Conservation (phyloP, 805 yeast genomes). For the Candida anglica region DNA sequence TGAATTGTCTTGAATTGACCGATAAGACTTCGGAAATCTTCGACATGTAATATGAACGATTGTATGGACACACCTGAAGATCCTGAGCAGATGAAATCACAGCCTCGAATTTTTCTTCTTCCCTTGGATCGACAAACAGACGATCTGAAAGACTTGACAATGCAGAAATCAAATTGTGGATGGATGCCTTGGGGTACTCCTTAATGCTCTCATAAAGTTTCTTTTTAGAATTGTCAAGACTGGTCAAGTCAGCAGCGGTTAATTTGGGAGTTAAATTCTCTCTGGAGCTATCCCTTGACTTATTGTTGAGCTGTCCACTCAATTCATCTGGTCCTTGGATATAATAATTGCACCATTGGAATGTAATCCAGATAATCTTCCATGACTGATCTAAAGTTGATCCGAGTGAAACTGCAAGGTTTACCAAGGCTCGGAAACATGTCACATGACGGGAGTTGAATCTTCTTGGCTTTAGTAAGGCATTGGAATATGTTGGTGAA, state of each 20-base stretch:
- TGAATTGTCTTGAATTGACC: slow-evolving; percentile 49
- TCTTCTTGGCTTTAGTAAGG: slow-evolving; percentile 31
- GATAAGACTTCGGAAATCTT: slow-evolving; percentile 50
- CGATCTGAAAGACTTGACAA: slow-evolving; percentile 40
- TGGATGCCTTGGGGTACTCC: slow-evolving; percentile 50
- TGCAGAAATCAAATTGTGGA: slow-evolving; percentile 43
- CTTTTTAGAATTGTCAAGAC: slow-evolving; percentile 53
- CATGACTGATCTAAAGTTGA: slow-evolving; percentile 65
- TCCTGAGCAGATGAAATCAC: slow-evolving; percentile 5
- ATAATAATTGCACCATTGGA: slow-evolving; percentile 77
- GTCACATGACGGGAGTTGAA: slow-evolving; percentile 67
- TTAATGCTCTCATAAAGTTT: slow-evolving; percentile 62
- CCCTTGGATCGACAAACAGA: slow-evolving; percentile 7
- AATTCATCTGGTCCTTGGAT: slow-evolving; percentile 51
- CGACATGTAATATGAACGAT: slow-evolving; percentile 51
- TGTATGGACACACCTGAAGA: slow-evolving; percentile 45
- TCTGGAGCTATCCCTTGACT: slow-evolving; percentile 28
- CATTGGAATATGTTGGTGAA: not conserved
- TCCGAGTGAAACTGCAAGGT: slow-evolving; percentile 80
- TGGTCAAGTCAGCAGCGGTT: slow-evolving; percentile 41
- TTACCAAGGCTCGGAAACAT: slow-evolving; percentile 73
- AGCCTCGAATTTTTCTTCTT: slow-evolving; percentile 1
- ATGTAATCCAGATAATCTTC: slow-evolving; percentile 53
- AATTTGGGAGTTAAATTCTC: slow-evolving; percentile 27
- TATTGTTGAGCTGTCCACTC: slow-evolving; percentile 30